Evolutionary conservation across 2,329 filamentous ascomycete species (phyloP).

Genomic region (Fusarium gaditjirri): DNA sequence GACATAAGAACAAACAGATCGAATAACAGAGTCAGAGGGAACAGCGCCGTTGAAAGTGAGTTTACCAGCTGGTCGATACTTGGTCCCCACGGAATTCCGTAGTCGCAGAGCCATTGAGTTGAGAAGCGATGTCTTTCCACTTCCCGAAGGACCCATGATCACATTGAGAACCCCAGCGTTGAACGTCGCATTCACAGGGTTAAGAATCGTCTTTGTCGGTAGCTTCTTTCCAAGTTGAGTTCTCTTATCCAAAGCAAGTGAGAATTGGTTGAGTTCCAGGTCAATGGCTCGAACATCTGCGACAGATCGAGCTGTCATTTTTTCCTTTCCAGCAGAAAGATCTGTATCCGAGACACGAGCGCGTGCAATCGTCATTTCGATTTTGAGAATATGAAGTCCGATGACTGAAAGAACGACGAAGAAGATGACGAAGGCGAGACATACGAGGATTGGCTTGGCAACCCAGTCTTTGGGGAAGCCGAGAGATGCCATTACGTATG

Average conservation of each 20-base stretch:
- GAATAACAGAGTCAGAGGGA: constrained; percentile 74
- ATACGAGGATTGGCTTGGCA: constrained; percentile 70
- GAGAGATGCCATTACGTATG: constrained; percentile 74
- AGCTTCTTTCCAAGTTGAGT: constrained; percentile 61
- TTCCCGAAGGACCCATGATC: constrained; percentile 83
- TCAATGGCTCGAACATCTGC: constrained; percentile 68
- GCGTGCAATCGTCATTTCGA: constrained; percentile 76
- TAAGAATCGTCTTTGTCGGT: constrained; percentile 69
- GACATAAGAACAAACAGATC: constrained; percentile 79
- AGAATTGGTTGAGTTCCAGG: constrained; percentile 72
- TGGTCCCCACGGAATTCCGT: constrained; percentile 68
- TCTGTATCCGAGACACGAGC: constrained; percentile 69
- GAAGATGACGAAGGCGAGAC: constrained; percentile 70
- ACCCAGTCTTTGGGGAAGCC: constrained; percentile 76
- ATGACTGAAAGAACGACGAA: constrained; percentile 71
- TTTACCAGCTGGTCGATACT: constrained; percentile 69
- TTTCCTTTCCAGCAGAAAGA: constrained; percentile 76
- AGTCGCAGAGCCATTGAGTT: constrained; percentile 78
- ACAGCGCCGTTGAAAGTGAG: constrained; percentile 76
- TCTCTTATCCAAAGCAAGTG: constrained; percentile 72
- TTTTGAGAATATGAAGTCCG: constrained; percentile 70
- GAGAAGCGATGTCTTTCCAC: constrained; percentile 79
- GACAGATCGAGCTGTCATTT: constrained; percentile 66
- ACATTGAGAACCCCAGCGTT: constrained; percentile 76
- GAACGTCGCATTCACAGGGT: constrained; percentile 74